Base-by-base conservation (phyloP, 2,329 filamentous ascomycete genomes). In the Lachnellula cervina region DNA sequence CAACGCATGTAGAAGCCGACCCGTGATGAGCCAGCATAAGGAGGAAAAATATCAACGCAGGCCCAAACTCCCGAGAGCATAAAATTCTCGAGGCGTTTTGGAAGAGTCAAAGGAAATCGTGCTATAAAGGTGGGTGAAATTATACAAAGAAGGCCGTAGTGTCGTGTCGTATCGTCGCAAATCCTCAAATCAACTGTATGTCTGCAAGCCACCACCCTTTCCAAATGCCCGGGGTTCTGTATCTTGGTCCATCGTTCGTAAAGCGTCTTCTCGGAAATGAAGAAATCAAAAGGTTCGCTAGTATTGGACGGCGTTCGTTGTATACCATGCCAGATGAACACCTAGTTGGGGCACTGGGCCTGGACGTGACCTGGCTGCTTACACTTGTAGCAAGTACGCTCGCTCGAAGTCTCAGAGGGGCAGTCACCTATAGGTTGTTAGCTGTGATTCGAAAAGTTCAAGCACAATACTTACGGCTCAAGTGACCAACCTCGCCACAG, bases 321-420 rank as follows among this genome's bases (percentile, higher is more conserved):
- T 66, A 62, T 61, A 38, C 51, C 51, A 51, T 54, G 32, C 35
- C 37, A 21, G 43, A 40, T 50, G 54, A 34, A 11, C 28, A 51
- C 55, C 76, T 88, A 89, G 80, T 88, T 91, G 70, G 93, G 90
- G 87, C 94, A 99, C 69, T 89, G 84, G 68, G 89, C 85, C 84
- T 97, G 93, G 73, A 97, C 88, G 51, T 57, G 55, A 37, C 55
- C 66, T 79, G 80, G 72, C 75, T 86, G 82, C 76, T 86, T 82
- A 81, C 83, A 97, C 82, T 95, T 96, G 84, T 99, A 99, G 87
- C 94, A 99, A 73, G 96, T 91, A 74, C 95, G 93, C 83, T 97
- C 93, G 70, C 84, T 82, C 66, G 86, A 83, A 58, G 89, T 89
- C 77, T 96, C 93, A 73, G 93, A 92, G 68, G 92, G 88, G 83